Evolutionary conservation across 2,329 filamentous ascomycete genomes (phyloP), one percentile per base, ranked within the genome.

Genomic region (Trichophaea hybrida): DNA sequence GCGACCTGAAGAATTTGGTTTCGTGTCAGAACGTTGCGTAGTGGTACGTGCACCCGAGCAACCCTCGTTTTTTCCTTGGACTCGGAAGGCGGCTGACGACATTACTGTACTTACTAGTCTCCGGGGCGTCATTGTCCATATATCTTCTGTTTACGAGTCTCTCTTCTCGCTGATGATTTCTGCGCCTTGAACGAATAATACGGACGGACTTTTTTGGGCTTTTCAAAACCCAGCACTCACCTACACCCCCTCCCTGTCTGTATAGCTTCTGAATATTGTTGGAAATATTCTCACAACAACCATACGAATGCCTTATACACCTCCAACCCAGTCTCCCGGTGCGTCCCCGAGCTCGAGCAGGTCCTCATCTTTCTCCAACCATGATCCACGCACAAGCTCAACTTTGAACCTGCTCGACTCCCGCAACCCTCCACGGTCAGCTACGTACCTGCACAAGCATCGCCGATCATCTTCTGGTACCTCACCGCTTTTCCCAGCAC

Each of bases 271-370:
- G 24, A 24, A 24, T 24, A 24, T 24, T 3, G 24, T 44, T 60
- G 55, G 59, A 55, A 62, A 58, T 55, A 40, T 53, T 40, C 55
- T 60, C 51, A 50, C 58, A 55, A 61, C 49, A 65, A 48, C 50
- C 53, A 57, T 52, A 53, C 59, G 51, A 76, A 93, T 93, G 87
- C 87, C 87, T 81, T 93, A 93, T 77, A 93, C 87, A 73, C 86
- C 87, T 62, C 87, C 87, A 59, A 72, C 73, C 53, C 69, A 69
- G 24, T 71, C 75, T 48, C 64, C 64, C 49, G 67, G 65, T 58
- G 63, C 66, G 50, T 65, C 67, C 5, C 58, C 65, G 33, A 59
- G 59, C 44, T 66, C 69, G n/a, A 64, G 61, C 50, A 75, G 78
- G 68, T 79, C 80, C 12, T 72, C 74, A 44, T 68, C 67, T n/a